Evolutionary conservation across 345 rosid species (phyloP).

Genomic region (Eucalyptus coolabah): DNA sequence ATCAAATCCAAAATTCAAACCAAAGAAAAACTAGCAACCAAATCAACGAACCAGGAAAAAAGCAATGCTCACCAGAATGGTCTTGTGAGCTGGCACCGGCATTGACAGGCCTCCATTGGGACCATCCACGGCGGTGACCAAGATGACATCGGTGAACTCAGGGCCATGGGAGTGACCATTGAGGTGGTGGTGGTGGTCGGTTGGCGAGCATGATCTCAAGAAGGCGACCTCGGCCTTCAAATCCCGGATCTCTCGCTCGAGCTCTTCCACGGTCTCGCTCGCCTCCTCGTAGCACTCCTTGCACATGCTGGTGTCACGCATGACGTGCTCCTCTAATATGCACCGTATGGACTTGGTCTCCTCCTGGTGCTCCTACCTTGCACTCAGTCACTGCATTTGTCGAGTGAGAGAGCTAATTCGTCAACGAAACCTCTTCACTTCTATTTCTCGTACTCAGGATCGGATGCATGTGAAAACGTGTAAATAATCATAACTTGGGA

Average conservation of each 20-base stretch:
- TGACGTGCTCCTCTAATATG: constrained; percentile 47
- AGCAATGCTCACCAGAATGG: constrained; percentile 42
- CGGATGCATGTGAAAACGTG: neutral
- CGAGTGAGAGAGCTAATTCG: neutral
- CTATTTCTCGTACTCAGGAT: neutral
- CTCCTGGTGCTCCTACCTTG: neutral
- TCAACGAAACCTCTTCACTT: neutral
- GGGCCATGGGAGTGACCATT: neutral
- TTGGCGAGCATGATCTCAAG: constrained; percentile 15
- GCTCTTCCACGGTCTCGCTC: constrained; percentile 12
- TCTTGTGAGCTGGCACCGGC: constrained; percentile 52
- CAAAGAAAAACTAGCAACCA: neutral
- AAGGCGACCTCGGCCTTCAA: neutral
- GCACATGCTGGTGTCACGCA: constrained; percentile 49
- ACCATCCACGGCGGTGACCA: constrained; percentile 6
- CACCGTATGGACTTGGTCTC: constrained; percentile 20
- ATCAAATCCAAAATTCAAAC: neutral
- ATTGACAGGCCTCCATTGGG: constrained; percentile 7
- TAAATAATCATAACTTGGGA: neutral
- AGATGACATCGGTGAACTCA: constrained; percentile 23
- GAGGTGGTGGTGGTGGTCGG: constrained; percentile 1
- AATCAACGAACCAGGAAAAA: neutral
- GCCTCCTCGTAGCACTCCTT: constrained; percentile 59
- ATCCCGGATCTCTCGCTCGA: constrained; percentile 2
- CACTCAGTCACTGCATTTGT: neutral